Evolutionary conservation across 2,329 filamentous ascomycete genomes (phyloP), one percentile per base, ranked within the genome.

Genomic region (Trichophyton mentagrophytes): DNA sequence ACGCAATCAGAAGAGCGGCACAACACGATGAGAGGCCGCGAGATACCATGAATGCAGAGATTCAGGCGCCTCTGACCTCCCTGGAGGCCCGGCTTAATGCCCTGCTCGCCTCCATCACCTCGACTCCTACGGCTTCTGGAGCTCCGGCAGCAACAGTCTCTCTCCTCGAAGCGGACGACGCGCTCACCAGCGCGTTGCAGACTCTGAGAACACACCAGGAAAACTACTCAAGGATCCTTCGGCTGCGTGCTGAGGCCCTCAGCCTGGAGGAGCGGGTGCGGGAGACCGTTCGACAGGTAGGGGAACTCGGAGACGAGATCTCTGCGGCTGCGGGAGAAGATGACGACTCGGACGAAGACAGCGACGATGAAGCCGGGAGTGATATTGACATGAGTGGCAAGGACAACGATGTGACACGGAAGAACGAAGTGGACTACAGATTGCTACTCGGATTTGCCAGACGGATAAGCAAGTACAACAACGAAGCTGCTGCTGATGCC

Each of bases 391-490:
- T 67, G 56, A 62, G 62, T 2, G 63, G 64, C 40, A 64, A 64
- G 27, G 33, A 22, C 9, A 44, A 11, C 17, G 13, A 46, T n/a
- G n/a, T 56, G 9, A 44, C 22, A n/a, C 66, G 36, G n/a, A 67
- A 63, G 13, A 70, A 70, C 20, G 73, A 75, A 53, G 70, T 78
- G 7, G 75, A 78, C 46, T 78, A 78, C 63, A 69, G 69, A 40
- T 65, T 77, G 1, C 69, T 78, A 0, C 67, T 78, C 13, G 71
- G 76, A 33, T 78, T 78, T 58, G 76, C 76, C 3, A 71, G 75
- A 3, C 68, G 76, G 20, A 78, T 78, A 53, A 77, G 76, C 68
- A 76, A 75, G 65, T 77, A 77, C 62, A 77, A 78, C 60, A 70
- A 72, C 17, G 69, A 74, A 60, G 76, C 76, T 0, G 75, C 75